Percentiles rank a stretch among this genome's conserved stretches.
Evolutionary conservation across 768 basidiomycete genomes (phyloP).

Genomic region (Termitomyces sp.): DNA sequence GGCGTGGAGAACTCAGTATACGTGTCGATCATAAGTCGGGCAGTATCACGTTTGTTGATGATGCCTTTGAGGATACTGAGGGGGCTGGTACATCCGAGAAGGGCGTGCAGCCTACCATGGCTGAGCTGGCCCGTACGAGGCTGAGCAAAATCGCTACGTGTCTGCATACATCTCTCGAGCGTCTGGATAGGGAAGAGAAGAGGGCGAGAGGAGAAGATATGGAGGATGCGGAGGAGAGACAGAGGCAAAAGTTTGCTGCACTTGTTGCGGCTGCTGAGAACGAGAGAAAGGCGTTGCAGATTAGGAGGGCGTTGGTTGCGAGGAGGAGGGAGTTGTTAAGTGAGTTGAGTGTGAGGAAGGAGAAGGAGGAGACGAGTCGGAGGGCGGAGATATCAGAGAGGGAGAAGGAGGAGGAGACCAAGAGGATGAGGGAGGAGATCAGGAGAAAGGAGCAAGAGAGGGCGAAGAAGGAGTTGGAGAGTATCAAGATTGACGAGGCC

Average conservation of each 20-base stretch:
- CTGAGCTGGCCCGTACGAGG: constrained; percentile 72
- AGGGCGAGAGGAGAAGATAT: constrained; percentile 20
- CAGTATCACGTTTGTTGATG: constrained; percentile 80
- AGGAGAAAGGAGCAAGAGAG: constrained; percentile 63
- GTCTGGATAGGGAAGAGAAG: constrained; percentile 46
- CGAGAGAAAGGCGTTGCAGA: constrained; percentile 71
- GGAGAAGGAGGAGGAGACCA: constrained; percentile 68
- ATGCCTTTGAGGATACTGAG: constrained; percentile 46
- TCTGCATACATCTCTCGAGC: constrained; percentile 65
- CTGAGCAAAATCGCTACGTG: constrained; percentile 70
- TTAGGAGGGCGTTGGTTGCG: constrained; percentile 78
- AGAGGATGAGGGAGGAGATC: constrained; percentile 57
- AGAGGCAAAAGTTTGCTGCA: constrained; percentile 50
- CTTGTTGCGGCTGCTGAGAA: constrained; percentile 63
- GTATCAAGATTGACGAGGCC: constrained; percentile 74
- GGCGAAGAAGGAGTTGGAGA: constrained; percentile 69
- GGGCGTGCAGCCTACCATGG: constrained; percentile 63
- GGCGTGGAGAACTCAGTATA: constrained; percentile 80
- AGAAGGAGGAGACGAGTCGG: constrained; percentile 81
- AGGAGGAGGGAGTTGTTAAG: constrained; percentile 81
- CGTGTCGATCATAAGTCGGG: constrained; percentile 86
- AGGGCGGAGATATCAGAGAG: constrained; percentile 62
- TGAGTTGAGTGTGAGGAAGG: constrained; percentile 79
- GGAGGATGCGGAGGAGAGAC: constrained; percentile 44
- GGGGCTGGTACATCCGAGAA: constrained; percentile 30